Percentiles rank a stretch among this genome's conserved stretches.
Evolutionary conservation across 2,329 filamentous ascomycete species (phyloP).

Genomic region (Pseudogymnoascus sp.): DNA sequence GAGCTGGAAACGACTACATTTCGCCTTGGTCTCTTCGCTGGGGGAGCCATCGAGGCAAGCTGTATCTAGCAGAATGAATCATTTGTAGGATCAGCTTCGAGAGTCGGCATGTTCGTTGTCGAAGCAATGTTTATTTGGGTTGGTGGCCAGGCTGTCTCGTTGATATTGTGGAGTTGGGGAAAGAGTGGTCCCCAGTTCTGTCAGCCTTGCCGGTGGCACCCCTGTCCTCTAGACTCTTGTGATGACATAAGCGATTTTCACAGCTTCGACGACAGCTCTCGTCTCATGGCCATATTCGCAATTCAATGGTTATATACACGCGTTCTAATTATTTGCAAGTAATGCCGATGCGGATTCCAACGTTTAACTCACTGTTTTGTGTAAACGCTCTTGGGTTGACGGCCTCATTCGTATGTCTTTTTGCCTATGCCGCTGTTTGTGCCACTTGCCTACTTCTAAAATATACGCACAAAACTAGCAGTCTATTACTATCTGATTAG

Average conservation of each 20-base stretch:
- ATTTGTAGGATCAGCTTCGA: background rate
- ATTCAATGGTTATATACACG: background rate
- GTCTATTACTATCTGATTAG: background rate
- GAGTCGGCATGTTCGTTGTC: background rate
- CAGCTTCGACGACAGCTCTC: background rate
- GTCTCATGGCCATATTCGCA: background rate
- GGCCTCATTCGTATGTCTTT: background rate
- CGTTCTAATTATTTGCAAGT: background rate
- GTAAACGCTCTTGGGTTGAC: background rate
- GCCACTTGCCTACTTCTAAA: background rate
- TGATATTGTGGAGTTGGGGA: conserved; percentile 2
- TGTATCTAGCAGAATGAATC: background rate
- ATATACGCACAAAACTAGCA: background rate
- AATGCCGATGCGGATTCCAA: background rate
- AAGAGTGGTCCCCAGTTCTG: background rate
- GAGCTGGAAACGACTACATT: conserved; percentile 36
- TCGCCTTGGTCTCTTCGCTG: conserved; percentile 41
- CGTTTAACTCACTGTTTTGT: background rate
- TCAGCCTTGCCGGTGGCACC: background rate
- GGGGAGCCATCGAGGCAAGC: conserved; percentile 24
- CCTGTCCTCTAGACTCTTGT: background rate
- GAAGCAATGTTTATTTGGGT: background rate
- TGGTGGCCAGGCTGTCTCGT: conserved; percentile 1
- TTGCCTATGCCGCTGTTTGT: background rate
- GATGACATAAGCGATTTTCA: background rate